Conservation (phyloP, 768 basidiomycete species). For the Mycena maculata region DNA sequence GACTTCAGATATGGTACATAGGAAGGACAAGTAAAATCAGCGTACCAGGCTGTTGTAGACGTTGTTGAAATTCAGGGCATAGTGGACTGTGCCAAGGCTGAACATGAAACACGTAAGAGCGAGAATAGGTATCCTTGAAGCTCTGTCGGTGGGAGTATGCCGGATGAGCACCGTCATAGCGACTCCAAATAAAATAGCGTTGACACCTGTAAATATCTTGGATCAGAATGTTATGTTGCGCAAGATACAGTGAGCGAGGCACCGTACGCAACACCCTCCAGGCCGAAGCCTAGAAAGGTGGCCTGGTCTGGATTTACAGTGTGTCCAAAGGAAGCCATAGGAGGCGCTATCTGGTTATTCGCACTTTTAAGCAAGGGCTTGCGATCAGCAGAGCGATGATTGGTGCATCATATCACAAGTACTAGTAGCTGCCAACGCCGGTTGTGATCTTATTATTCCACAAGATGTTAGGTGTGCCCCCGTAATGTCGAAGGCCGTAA, state of each 20-base stretch:
- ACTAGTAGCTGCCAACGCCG: no score
- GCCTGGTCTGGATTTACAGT: slow-evolving; percentile 19
- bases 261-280: slow-evolving; percentile 25
- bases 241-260: no score
- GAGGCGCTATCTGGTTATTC: background rate
- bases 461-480: no score
- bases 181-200: slow-evolving; percentile 10
- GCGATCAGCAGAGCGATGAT: no score
- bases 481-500: no score
- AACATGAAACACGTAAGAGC: slow-evolving; percentile 17
- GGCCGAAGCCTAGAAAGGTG: slow-evolving; percentile 17
- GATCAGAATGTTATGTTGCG: no score
- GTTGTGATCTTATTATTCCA: no score
- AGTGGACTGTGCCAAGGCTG: slow-evolving; percentile 20
- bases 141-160: background rate
- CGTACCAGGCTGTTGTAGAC: slow-evolving; percentile 20
- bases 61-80: slow-evolving; percentile 24
- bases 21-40: background rate
- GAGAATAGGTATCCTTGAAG: background rate
- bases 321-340: background rate
- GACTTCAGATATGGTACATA: background rate
- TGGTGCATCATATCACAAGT: no score
- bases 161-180: background rate
- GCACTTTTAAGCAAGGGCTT: no score
- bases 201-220: no score